Conservation (phyloP, 805 yeast genomes). For the Metschnikowia lachancei region DNA sequence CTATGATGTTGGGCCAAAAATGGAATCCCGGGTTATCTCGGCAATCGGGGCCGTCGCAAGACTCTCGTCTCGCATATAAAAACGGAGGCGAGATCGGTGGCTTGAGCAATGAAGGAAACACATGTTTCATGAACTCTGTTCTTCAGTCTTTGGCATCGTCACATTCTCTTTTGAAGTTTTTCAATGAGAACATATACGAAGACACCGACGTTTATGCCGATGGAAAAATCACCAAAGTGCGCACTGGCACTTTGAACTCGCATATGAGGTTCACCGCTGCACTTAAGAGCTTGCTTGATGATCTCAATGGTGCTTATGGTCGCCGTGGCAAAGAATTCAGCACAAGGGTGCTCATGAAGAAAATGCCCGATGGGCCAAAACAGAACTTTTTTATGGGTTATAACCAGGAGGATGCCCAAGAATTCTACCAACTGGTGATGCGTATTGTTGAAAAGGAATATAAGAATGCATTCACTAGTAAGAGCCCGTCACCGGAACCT, state of each 20-base stretch:
- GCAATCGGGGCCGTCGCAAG: slow-evolving; percentile 19
- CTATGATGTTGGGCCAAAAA: slow-evolving; percentile 4
- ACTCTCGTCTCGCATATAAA: slow-evolving; percentile 42
- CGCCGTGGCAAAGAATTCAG: slow-evolving; percentile 57
- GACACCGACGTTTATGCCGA: slow-evolving; percentile 28
- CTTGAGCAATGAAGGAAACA: slow-evolving; percentile 83
- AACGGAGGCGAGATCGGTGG: slow-evolving; percentile 83
- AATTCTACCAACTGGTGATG: slow-evolving; percentile 80
- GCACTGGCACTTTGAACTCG: slow-evolving; percentile 22
- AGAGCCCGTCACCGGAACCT: slow-evolving; percentile 26
- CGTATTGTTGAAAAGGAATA: slow-evolving; percentile 61
- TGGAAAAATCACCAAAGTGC: slow-evolving; percentile 16
- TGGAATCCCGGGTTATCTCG: slow-evolving; percentile 5
- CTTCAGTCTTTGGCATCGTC: slow-evolving; percentile 81
- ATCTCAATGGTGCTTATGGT: slow-evolving; percentile 56
- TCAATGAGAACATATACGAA: slow-evolving; percentile 40
- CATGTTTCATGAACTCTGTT: slow-evolving; percentile 93
- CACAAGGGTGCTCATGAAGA: slow-evolving; percentile 57
- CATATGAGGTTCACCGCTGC: slow-evolving; percentile 51
- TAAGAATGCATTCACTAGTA: slow-evolving; percentile 27
- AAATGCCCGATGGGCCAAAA: slow-evolving; percentile 76
- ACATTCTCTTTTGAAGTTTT: slow-evolving; percentile 52
- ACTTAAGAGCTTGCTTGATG: slow-evolving; percentile 49
- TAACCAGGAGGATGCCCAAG: slow-evolving; percentile 96
- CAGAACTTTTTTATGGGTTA: slow-evolving; percentile 77